These are phyloP conservation scores for Santalum album DNA, from an alignment of 164 flowering plant species.

Conservation along the genomic window DNA sequence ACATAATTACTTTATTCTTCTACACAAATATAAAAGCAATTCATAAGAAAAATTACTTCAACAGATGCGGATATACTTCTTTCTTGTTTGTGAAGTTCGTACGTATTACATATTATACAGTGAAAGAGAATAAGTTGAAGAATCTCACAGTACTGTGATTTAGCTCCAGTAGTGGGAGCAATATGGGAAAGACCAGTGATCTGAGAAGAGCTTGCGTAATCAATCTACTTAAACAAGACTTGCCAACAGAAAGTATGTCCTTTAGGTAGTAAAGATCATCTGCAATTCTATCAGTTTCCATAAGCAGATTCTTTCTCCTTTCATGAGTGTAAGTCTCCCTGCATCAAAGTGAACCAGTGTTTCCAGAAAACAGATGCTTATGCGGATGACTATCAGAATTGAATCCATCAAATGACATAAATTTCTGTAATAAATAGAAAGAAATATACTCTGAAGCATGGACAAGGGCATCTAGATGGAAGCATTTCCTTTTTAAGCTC, in stretches of 20 bases:
- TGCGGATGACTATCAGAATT: not conserved
- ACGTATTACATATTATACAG: too few species aligned
- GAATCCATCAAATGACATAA: slow-evolving; percentile 7
- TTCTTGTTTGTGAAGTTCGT: too few species aligned
- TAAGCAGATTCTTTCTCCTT: slow-evolving; percentile 25
- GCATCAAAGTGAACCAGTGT: slow-evolving; percentile 15
- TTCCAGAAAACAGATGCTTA: not conserved
- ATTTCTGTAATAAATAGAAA: slow-evolving; percentile 5
- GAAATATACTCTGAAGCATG: slow-evolving; percentile 29
- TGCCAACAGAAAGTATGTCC: slow-evolving; percentile 38
- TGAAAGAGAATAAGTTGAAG: too few species aligned
- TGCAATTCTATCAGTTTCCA: slow-evolving; percentile 36
- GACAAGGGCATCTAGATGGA: slow-evolving; percentile 35
- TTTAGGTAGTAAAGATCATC: slow-evolving; percentile 59
- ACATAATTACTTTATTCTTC: too few species aligned
- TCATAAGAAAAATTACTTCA: too few species aligned
- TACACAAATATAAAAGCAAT: too few species aligned
- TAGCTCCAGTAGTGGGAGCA: slow-evolving; percentile 30
- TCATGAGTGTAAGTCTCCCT: slow-evolving; percentile 26
- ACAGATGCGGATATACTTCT: too few species aligned
- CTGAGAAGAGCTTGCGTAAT: slow-evolving; percentile 31
- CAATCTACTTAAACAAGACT: slow-evolving; percentile 28
- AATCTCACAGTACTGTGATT: slow-evolving; percentile 29
- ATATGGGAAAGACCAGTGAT: slow-evolving; percentile 37
- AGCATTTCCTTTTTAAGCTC: slow-evolving; percentile 35